Evolutionary conservation across 1,284 basidiomycete species (phyloP).

Genomic region (Heterobasidion occidentale): DNA sequence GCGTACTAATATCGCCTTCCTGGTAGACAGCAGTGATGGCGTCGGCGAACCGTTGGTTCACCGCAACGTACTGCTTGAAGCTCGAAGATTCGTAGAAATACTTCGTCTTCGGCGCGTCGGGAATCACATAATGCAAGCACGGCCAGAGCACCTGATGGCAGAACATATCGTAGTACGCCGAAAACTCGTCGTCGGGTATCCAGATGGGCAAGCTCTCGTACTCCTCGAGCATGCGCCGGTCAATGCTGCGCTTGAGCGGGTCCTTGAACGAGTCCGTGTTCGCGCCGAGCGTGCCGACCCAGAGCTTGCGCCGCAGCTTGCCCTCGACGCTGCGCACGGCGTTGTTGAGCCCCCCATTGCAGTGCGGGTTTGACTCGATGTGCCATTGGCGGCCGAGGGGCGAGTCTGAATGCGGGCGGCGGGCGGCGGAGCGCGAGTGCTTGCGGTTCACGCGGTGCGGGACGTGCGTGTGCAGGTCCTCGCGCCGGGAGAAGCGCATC

Average conservation of each 20-base stretch:
- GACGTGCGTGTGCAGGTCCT: conserved; percentile 15
- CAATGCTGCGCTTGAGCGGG: conserved; percentile 50
- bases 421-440: conserved; percentile 9
- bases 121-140: conserved; percentile 79
- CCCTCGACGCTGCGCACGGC: conserved; percentile 61
- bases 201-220: conserved; percentile 66
- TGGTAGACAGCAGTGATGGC: conserved; percentile 66
- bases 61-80: conserved; percentile 73
- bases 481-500: neutral
- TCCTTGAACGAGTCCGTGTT: conserved; percentile 56
- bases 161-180: conserved; percentile 78
- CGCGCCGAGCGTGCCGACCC: conserved; percentile 77
- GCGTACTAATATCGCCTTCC: conserved; percentile 72
- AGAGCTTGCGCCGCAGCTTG: conserved; percentile 49
- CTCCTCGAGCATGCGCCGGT: conserved; percentile 50
- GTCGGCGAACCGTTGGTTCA: conserved; percentile 81
- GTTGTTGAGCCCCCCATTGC: conserved; percentile 77
- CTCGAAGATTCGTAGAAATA: conserved; percentile 72
- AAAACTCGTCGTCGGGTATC: conserved; percentile 73
- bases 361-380: conserved; percentile 62
- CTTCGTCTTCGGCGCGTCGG: conserved; percentile 80
- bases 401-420: conserved; percentile 12
- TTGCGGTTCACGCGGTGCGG: conserved; percentile 39
- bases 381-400: conserved; percentile 31
- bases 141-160: conserved; percentile 91